Conservation (phyloP, 2,329 filamentous ascomycete genomes). For the Thermothelomyces thermophilus region DNA sequence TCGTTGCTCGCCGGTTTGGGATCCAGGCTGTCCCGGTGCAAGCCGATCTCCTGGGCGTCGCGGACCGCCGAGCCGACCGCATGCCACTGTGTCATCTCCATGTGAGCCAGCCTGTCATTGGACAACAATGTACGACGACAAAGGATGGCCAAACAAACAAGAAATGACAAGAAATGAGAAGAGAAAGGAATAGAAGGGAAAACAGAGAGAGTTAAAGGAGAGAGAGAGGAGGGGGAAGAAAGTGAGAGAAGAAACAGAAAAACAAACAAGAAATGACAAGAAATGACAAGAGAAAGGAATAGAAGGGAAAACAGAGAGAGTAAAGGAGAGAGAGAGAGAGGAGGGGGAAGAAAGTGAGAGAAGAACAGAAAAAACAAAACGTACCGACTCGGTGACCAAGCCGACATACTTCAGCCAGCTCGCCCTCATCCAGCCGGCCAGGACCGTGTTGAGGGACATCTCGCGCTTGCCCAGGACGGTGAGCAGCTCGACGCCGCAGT, state of each 20-base stretch:
- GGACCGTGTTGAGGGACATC: slow-evolving; percentile 49
- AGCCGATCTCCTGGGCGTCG: slow-evolving; percentile 56
- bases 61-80: slow-evolving; percentile 50
- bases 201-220: background rate
- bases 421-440: slow-evolving; percentile 51
- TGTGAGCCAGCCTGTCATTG: no score
- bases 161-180: no score
- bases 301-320: background rate
- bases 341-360: background rate
- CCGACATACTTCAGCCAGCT: slow-evolving; percentile 54
- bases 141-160: background rate
- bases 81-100: slow-evolving; percentile 41
- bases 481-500: slow-evolving; percentile 48
- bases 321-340: no score
- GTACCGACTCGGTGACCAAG: slow-evolving; percentile 50
- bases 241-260: background rate
- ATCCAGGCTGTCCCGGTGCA: slow-evolving; percentile 49
- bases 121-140: no score
- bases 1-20: slow-evolving; percentile 41
- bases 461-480: slow-evolving; percentile 50
- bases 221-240: background rate
- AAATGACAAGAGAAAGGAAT: no score
- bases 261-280: no score
- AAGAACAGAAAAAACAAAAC: slow-evolving; percentile 16
- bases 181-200: no score